phyloP scores from a whole-genome alignment of 371 early-diverging fungal genomes.

The Mucor indicus region DNA sequence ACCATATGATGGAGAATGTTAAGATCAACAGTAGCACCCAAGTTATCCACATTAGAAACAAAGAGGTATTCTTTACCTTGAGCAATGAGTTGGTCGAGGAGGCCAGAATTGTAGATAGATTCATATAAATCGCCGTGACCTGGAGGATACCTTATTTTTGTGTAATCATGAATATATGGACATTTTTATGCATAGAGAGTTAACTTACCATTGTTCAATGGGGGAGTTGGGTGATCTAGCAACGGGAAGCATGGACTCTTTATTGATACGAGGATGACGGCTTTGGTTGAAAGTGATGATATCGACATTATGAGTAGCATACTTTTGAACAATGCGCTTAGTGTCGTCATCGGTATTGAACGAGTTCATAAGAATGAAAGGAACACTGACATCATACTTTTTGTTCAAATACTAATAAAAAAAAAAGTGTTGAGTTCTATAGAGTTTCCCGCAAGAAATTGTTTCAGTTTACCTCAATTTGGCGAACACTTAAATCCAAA shows the following conservation, averaged over 20 bases:
- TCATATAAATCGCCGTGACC: slow-evolving; percentile 99
- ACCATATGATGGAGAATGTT: slow-evolving; percentile 90
- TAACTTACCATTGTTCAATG: slow-evolving; percentile 45
- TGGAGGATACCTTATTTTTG: slow-evolving; percentile 85
- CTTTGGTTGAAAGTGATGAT: slow-evolving; percentile 98
- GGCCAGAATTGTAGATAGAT: slow-evolving; percentile 91
- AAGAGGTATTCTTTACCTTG: slow-evolving; percentile 99
- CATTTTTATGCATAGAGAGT: too few species aligned
- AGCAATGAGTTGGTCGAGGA: slow-evolving; percentile 89
- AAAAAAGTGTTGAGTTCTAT: slow-evolving; percentile 6
- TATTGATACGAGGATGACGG: slow-evolving; percentile 91
- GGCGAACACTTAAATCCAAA: slow-evolving; percentile 96
- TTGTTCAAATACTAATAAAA: slow-evolving; percentile 80
- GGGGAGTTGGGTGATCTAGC: slow-evolving; percentile 58
- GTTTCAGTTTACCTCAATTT: slow-evolving; percentile 78
- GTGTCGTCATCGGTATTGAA: slow-evolving; percentile 99
- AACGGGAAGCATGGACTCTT: slow-evolving; percentile 88
- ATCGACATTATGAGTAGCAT: slow-evolving; percentile 81
- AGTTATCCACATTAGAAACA: slow-evolving; percentile 98
- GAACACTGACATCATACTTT: slow-evolving; percentile 84
- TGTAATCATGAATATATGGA: too few species aligned
- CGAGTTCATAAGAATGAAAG: slow-evolving; percentile 98
- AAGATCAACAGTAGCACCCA: slow-evolving; percentile 97
- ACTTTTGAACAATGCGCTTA: slow-evolving; percentile 92
- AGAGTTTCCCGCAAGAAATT: too few species aligned